phyloP scores from a whole-genome alignment of 2,329 filamentous ascomycete genomes.

The Neofusicoccum sp. region DNA sequence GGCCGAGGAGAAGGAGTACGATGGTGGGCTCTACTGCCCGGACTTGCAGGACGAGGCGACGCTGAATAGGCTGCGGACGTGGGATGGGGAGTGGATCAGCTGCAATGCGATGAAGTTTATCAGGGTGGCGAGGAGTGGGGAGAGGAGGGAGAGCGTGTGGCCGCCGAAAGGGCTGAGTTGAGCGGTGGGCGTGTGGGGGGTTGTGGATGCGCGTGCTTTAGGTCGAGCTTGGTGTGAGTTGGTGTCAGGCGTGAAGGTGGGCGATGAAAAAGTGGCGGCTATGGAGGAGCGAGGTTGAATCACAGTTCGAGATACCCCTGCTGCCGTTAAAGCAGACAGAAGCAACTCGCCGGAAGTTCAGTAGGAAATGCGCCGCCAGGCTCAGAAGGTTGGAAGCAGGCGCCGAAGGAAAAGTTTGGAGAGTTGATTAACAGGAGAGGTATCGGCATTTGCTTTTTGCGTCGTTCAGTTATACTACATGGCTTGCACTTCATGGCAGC shows the following conservation, averaged over 20 bases:
- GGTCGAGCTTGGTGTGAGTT: no score
- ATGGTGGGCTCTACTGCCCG: slow-evolving; percentile 82
- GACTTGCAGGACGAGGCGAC: slow-evolving; percentile 70
- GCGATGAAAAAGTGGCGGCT: no score
- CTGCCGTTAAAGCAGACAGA: no score
- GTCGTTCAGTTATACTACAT: slow-evolving; percentile 5
- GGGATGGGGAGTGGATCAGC: slow-evolving; percentile 82
- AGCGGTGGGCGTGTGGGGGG: background rate
- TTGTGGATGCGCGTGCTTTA: no score
- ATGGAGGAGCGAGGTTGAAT: no score
- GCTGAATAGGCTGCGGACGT: slow-evolving; percentile 63
- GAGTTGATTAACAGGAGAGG: background rate
- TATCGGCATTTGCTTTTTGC: slow-evolving; percentile 9
- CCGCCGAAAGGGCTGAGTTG: slow-evolving; percentile 57
- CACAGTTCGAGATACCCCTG: no score
- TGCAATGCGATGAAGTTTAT: slow-evolving; percentile 75
- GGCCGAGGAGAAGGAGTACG: slow-evolving; percentile 73
- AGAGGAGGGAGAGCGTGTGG: slow-evolving; percentile 68
- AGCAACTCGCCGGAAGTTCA: no score
- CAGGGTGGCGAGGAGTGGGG: slow-evolving; percentile 66
- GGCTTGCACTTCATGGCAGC: background rate
- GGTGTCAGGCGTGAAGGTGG: background rate
- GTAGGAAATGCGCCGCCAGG: background rate
- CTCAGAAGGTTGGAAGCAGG: background rate
- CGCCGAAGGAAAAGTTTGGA: no score